These are phyloP conservation scores for Pseudozyma pruni DNA, from an alignment of 1,284 basidiomycete species.

Conservation along the genomic window DNA sequence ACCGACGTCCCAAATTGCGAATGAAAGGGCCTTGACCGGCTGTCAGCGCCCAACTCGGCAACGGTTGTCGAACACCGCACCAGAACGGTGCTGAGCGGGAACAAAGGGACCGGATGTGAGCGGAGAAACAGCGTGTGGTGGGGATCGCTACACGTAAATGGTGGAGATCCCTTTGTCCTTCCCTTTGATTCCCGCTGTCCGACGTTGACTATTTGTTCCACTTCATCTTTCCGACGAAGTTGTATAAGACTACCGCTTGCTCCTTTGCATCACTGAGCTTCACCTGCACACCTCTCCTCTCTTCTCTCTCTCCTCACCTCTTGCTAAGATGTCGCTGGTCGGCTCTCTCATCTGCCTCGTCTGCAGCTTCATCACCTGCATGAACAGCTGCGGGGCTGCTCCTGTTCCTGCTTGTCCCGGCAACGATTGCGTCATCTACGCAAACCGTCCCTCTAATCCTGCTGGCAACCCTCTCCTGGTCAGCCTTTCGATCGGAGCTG, in stretches of 20 bases:
- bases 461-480: conserved; percentile 8
- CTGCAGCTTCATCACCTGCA: conserved; percentile 26
- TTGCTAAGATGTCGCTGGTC: conserved; percentile 9
- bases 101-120: conserved; percentile 6
- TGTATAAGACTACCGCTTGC: neutral
- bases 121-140: conserved; percentile 12
- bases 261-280: neutral
- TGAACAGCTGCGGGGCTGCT: conserved; percentile 8
- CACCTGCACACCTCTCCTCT: neutral
- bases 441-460: neutral
- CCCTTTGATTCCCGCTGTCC: neutral
- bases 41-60: neutral
- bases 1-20: too few relatives aligned
- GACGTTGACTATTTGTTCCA: too few relatives aligned
- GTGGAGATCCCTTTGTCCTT: conserved; percentile 21
- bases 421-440: neutral
- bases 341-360: conserved; percentile 18
- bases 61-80: too few relatives aligned
- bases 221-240: neutral
- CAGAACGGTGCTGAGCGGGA: neutral
- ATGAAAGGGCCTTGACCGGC: too few relatives aligned
- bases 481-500: conserved; percentile 14
- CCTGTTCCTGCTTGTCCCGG: conserved; percentile 7
- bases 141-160: conserved; percentile 29
- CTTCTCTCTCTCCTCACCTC: neutral